A percentile compares a stretch with the other conserved stretches of the same genome.
Conservation (phyloP, 768 basidiomycete species). For the Fistulinella prunicolor region DNA sequence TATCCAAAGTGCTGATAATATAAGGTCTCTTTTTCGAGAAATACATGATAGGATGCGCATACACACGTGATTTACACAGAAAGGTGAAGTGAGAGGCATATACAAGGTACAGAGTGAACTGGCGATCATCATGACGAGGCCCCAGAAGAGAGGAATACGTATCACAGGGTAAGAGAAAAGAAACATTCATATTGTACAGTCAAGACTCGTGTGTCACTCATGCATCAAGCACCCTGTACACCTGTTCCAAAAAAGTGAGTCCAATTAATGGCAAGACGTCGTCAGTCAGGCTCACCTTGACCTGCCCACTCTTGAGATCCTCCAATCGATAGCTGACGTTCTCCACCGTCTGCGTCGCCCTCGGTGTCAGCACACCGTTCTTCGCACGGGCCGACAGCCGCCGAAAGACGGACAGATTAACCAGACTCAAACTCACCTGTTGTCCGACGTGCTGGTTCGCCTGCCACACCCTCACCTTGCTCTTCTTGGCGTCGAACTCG, state of each 20-base stretch:
- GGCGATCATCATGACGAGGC: not conserved
- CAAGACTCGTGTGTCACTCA: slow-evolving; percentile 17
- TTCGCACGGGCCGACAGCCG: slow-evolving; percentile 25
- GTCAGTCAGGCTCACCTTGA: slow-evolving; percentile 52
- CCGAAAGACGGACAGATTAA: slow-evolving; percentile 18
- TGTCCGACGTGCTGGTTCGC: slow-evolving; percentile 85
- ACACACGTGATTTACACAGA: not conserved
- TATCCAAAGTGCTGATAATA: no score
- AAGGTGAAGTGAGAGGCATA: not conserved
- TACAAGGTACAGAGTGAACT: not conserved
- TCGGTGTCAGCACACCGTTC: slow-evolving; percentile 36
- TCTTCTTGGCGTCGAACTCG: slow-evolving; percentile 86
- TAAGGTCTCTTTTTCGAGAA: not conserved
- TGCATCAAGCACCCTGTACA: slow-evolving; percentile 40
- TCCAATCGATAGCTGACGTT: slow-evolving; percentile 84
- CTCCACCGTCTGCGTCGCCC: slow-evolving; percentile 56
- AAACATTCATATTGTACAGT: not conserved
- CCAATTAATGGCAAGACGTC: not conserved
- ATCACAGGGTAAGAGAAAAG: not conserved
- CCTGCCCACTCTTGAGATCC: slow-evolving; percentile 80
- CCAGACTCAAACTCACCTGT: slow-evolving; percentile 49
- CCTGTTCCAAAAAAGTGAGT: slow-evolving; percentile 26
- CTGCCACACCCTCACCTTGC: slow-evolving; percentile 80
- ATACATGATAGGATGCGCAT: not conserved
- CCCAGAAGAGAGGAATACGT: not conserved